Evolutionary conservation across 192 early-diverging fungal species (phyloP).

Genomic region (Diversispora epigaea): DNA sequence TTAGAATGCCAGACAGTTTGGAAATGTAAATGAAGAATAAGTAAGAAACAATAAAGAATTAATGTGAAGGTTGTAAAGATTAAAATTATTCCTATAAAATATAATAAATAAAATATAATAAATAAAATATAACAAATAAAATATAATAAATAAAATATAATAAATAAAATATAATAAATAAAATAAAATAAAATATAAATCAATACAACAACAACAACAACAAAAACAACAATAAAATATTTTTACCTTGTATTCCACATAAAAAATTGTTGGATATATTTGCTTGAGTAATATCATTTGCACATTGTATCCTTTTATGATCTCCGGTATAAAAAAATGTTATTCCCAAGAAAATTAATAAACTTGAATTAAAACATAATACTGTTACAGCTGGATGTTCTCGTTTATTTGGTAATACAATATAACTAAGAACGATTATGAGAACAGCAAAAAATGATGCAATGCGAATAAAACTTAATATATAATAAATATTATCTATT

Average conservation of each 20-base stretch:
- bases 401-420: conserved; percentile 12
- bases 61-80: not conserved
- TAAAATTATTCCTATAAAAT: not conserved
- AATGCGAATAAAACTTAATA: not conserved
- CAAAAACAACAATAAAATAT: not conserved
- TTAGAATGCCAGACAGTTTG: conserved; percentile 17
- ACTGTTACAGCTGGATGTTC: not conserved
- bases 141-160: not conserved
- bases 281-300: not conserved
- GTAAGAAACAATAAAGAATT: conserved; percentile 6
- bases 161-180: no score
- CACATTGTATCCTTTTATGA: conserved; percentile 1
- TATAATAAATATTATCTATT: not conserved
- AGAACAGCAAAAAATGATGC: not conserved
- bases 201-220: not conserved
- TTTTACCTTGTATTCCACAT: conserved; percentile 7
- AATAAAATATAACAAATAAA: not conserved
- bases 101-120: not conserved
- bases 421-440: not conserved
- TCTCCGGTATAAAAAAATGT: conserved; percentile 7
- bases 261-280: not conserved
- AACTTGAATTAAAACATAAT: conserved; percentile 7
- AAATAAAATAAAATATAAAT: not conserved
- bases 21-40: conserved; percentile 12
- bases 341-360: not conserved